These are phyloP conservation scores for Cyclospora cayetanensis DNA, from an alignment of 169 alveolate genomes.

Conservation along the genomic window DNA sequence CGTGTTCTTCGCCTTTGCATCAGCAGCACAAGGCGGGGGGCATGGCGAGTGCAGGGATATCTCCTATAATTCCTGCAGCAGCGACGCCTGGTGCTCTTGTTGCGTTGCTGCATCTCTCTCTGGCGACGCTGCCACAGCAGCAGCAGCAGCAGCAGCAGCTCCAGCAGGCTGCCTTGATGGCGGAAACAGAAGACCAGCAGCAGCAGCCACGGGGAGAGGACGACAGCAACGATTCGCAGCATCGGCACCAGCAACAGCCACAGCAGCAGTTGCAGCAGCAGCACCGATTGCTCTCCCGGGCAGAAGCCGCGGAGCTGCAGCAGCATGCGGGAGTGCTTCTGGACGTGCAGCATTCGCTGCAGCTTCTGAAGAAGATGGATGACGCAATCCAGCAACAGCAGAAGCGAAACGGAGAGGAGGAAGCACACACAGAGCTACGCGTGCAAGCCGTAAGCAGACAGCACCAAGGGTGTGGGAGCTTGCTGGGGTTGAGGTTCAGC, in stretches of 20 bases:
- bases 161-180: background rate
- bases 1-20: background rate
- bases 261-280: background rate
- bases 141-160: conserved; percentile 27
- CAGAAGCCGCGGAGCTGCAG: conserved; percentile 1
- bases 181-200: background rate
- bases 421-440: background rate
- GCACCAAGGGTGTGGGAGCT: background rate
- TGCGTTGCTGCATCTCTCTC: background rate
- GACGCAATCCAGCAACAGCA: background rate
- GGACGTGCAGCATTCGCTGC: background rate
- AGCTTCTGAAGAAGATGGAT: background rate
- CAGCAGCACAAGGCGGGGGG: background rate
- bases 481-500: background rate
- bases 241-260: background rate
- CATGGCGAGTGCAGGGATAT: background rate
- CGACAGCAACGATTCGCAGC: background rate
- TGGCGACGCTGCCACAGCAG: conserved; percentile 1
- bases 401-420: background rate
- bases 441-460: background rate
- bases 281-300: background rate
- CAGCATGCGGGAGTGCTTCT: background rate
- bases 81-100: background rate
- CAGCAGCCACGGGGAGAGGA: background rate
- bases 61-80: background rate